Evolutionary conservation across 1,284 basidiomycete genomes (phyloP), one percentile per base, ranked within the genome.

Genomic region (Melanopsichium pennsylvanicum): DNA sequence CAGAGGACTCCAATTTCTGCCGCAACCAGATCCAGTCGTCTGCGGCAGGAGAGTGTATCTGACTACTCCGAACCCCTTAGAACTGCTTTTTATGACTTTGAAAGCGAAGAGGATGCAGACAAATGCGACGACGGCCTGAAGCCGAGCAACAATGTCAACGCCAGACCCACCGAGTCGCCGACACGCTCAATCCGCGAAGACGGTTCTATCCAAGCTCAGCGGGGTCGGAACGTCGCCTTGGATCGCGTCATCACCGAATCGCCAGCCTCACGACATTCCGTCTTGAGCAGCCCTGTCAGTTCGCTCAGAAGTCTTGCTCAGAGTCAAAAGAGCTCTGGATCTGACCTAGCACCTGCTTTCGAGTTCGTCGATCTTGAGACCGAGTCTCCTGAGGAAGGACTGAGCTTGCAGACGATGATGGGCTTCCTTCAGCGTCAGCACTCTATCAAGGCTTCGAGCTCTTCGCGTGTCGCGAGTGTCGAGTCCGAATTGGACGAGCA

Each of bases 401-500:
- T 64, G 13, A 54, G 61, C 25, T 31, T 64, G n/a, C 44, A 52
- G 43, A 64, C 61, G 8, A 58, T 64, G 47, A 59, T 59, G 56
- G 62, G 62, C 16, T 60, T 66, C 43, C 47, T 66, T n/a, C 56
- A 56, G n/a, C 51, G 56, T 32, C 38, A 55, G 2, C 16, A 56
- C 7, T 50, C 62, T 33, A 40, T 32, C 8, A 47, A 47, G 21
- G 21, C 40, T 18, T 34, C 48, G 5, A 15, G 13, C 12, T 13
- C 39, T 22, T 34, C 47, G 15, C 21, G 15, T 2, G 18, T 8
- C 8, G 41, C 33, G 4, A 34, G 21, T 9, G 26, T 6, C 11
- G 35, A 27, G 15, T 36, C 47, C 13, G 27, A 43, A 5, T 19
- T n/a, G n/a, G 41, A 22, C 27, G 31, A 27, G 33, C 43, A 38